These are phyloP conservation scores for Tulasnella sp. DNA, from an alignment of 768 basidiomycete species.

Conservation along the genomic window DNA sequence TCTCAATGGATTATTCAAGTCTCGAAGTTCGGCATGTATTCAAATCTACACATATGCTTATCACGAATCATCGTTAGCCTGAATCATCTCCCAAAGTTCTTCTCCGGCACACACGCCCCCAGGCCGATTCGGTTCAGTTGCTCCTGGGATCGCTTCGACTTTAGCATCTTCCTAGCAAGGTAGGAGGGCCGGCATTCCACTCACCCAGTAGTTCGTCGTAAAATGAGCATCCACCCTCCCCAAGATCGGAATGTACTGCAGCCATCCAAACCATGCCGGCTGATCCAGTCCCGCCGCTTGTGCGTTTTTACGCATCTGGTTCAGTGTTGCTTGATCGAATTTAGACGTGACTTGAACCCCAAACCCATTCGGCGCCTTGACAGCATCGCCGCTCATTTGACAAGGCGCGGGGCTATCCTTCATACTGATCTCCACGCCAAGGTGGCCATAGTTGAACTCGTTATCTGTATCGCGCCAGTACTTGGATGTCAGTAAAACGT, in stretches of 20 bases:
- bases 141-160: no score
- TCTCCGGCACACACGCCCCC: no score
- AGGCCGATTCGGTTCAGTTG: no score
- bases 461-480: not conserved
- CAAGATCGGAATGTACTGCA: slow-evolving; percentile 16
- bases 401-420: not conserved
- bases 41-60: no score
- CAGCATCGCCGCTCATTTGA: not conserved
- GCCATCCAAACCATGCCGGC: not conserved
- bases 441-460: slow-evolving; percentile 3
- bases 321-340: not conserved
- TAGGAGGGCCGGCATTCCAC: no score
- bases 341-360: not conserved
- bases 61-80: no score
- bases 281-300: not conserved
- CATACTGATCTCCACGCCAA: not conserved
- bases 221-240: slow-evolving; percentile 12
- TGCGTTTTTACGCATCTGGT: not conserved
- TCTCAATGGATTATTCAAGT: no score
- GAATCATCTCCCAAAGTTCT: no score
- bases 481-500: not conserved
- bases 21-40: no score
- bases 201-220: no score
- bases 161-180: no score
- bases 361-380: not conserved